Percentiles rank a stretch among this genome's conserved stretches.
These are phyloP conservation scores for Thelonectria discophora DNA, from an alignment of 2,329 filamentous ascomycete species.

Conservation along the genomic window DNA sequence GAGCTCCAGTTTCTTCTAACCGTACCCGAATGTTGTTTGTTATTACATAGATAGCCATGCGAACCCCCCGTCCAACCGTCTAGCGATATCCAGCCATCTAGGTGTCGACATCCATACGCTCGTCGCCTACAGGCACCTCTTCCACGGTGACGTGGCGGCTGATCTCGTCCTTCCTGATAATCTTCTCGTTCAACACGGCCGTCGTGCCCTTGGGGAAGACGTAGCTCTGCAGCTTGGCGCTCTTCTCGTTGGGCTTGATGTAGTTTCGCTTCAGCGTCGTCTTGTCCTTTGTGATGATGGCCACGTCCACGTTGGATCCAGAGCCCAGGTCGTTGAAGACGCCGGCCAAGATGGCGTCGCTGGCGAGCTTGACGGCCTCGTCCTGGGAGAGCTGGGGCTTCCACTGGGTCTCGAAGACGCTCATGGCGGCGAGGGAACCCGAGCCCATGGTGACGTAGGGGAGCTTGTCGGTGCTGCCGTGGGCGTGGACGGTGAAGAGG, in stretches of 20 bases:
- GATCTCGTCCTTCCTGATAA: constrained; percentile 93
- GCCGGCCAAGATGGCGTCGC: constrained; percentile 91
- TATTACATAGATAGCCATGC: constrained; percentile 38
- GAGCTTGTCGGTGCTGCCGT: constrained; percentile 97
- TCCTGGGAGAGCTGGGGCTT: constrained; percentile 79
- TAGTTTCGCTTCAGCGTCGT: constrained; percentile 93
- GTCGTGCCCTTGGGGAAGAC: constrained; percentile 92
- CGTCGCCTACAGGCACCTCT: constrained; percentile 77
- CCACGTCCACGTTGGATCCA: constrained; percentile 96
- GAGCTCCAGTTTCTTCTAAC: constrained; percentile 32
- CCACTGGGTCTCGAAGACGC: constrained; percentile 97
- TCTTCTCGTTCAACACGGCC: constrained; percentile 92
- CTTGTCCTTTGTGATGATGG: constrained; percentile 94
- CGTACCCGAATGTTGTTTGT: constrained; percentile 32
- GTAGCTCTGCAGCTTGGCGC: constrained; percentile 92
- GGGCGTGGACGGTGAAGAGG: constrained; percentile 97
- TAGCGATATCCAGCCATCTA: constrained; percentile 43
- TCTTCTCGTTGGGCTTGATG: constrained; percentile 91
- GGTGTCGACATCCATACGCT: constrained; percentile 75
- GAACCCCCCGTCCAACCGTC: constrained; percentile 26
- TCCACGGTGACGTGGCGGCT: constrained; percentile 93
- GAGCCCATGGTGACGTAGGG: constrained; percentile 99
- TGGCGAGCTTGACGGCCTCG: constrained; percentile 82
- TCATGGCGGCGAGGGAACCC: constrained; percentile 95
- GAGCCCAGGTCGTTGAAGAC: constrained; percentile 99